Evolutionary conservation across 108 stramenopile species (phyloP).

Genomic region (Craspedostauros australis): DNA sequence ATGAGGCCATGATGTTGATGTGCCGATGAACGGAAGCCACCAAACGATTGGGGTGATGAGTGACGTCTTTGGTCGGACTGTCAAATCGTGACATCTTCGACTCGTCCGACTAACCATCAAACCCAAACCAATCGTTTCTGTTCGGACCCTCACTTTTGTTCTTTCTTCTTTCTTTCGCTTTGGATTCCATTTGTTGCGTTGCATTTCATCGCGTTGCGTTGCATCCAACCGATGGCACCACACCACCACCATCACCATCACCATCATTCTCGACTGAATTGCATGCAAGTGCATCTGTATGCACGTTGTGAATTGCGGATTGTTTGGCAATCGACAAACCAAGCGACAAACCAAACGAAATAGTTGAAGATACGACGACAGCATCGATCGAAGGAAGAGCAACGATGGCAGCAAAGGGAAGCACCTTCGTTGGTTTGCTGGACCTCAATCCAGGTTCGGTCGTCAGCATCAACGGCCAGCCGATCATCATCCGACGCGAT

Average conservation of each 20-base stretch:
- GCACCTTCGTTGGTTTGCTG: constrained; percentile 17
- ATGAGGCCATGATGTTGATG: no score
- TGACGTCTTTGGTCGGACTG: no score
- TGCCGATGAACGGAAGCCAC: no score
- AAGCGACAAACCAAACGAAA: neutral
- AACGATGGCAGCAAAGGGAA: neutral
- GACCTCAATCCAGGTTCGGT: constrained; percentile 32
- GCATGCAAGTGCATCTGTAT: neutral
- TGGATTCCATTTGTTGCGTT: neutral
- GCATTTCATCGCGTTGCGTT: neutral
- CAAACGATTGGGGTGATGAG: no score
- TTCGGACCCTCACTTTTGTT: neutral
- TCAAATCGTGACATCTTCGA: no score
- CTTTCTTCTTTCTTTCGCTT: neutral
- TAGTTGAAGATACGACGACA: neutral
- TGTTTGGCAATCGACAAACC: neutral
- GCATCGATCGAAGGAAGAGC: neutral
- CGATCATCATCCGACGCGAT: constrained; percentile 32
- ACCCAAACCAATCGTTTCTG: no score
- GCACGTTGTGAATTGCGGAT: neutral
- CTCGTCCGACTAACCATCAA: no score
- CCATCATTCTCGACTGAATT: neutral
- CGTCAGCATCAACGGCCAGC: constrained; percentile 34
- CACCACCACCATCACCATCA: neutral
- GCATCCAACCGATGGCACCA: constrained; percentile 1